These are phyloP conservation scores for Rhodotorula sp. DNA, from an alignment of 1,284 basidiomycete genomes.

Conservation along the genomic window DNA sequence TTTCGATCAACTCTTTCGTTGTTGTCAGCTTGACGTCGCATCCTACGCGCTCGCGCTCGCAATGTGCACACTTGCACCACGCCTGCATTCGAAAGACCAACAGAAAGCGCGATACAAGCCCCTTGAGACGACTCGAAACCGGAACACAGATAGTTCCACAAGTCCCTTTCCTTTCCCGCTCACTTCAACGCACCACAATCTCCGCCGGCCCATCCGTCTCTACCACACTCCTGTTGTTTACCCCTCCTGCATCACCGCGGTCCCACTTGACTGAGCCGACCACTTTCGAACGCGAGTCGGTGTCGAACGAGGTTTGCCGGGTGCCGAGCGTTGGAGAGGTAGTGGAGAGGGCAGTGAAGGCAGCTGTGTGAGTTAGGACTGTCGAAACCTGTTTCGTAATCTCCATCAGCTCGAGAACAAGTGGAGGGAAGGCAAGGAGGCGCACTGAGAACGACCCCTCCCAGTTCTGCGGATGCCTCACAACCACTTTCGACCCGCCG, in stretches of 20 bases:
- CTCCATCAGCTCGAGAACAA: no score
- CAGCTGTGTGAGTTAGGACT: not conserved
- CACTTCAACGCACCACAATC: not conserved
- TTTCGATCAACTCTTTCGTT: no score
- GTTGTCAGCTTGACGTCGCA: no score
- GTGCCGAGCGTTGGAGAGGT: not conserved
- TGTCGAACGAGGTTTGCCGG: not conserved
- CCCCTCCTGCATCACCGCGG: not conserved
- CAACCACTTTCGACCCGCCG: not conserved
- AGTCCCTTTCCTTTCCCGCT: no score
- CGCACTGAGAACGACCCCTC: conserved; percentile 11
- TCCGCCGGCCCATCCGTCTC: conserved; percentile 4
- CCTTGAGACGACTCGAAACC: no score
- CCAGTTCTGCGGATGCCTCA: conserved; percentile 3
- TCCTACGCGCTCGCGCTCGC: no score
- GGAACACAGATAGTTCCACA: no score
- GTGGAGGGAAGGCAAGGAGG: not conserved
- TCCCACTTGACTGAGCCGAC: not conserved
- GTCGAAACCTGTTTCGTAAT: not conserved
- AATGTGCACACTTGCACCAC: no score
- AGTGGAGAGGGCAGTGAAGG: not conserved
- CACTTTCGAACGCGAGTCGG: conserved; percentile 8
- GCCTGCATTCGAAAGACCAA: no score
- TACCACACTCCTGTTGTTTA: not conserved
- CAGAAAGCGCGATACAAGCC: no score